phyloP scores from a whole-genome alignment of 2,329 filamentous ascomycete species.

The Neodidymelliopsis sp. region DNA sequence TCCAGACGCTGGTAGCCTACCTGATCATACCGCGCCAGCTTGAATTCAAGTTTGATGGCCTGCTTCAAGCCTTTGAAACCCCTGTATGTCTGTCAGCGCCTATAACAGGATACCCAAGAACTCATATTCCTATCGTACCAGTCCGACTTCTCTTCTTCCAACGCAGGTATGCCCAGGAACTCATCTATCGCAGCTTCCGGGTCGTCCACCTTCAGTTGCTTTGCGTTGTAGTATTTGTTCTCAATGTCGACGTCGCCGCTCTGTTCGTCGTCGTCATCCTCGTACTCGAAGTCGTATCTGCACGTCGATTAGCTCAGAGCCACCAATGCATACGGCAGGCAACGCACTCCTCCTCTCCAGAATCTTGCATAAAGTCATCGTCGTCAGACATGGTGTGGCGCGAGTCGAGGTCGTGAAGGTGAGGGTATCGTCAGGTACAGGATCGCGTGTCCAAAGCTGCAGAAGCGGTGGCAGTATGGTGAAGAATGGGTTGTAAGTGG shows the following conservation, averaged over 20 bases:
- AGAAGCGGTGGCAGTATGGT: neutral
- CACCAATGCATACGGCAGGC: neutral
- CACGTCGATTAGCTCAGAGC: neutral
- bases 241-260: slow-evolving; percentile 92
- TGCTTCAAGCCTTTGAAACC: slow-evolving; percentile 98
- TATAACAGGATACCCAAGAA: too few relatives aligned
- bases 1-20: slow-evolving; percentile 58
- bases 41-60: slow-evolving; percentile 96
- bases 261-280: slow-evolving; percentile 90
- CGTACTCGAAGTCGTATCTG: slow-evolving; percentile 96
- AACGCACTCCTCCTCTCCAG: slow-evolving; percentile 80
- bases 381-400: slow-evolving; percentile 73
- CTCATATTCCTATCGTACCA: slow-evolving; percentile 72
- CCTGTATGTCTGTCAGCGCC: slow-evolving; percentile 48
- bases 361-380: slow-evolving; percentile 94
- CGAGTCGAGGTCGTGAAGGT: neutral
- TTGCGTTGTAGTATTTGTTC: slow-evolving; percentile 99
- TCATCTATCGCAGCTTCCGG: slow-evolving; percentile 90
- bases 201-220: slow-evolving; percentile 89
- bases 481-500: neutral
- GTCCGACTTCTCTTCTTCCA: slow-evolving; percentile 92
- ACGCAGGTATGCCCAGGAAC: slow-evolving; percentile 83
- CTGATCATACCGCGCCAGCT: slow-evolving; percentile 85
- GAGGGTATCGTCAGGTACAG: neutral
- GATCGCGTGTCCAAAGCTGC: slow-evolving; percentile 5